These are phyloP conservation scores for Drosera spatulata DNA, from an alignment of 179 eudicot species.

Conservation along the genomic window DNA sequence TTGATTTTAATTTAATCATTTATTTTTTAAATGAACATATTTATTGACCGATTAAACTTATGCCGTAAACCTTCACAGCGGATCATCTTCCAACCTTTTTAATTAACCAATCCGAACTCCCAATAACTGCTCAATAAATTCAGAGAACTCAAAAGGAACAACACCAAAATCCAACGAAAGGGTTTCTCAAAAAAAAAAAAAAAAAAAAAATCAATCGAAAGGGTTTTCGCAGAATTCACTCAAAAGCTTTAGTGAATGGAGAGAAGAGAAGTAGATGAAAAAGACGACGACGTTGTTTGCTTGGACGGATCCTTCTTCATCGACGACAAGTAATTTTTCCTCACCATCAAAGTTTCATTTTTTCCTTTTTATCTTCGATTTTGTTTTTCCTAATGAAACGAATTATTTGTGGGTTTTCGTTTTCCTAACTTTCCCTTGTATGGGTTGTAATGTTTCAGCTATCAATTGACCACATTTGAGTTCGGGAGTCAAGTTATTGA, in stretches of 20 bases:
- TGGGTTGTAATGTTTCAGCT: constrained; percentile 29
- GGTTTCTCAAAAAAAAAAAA: neutral
- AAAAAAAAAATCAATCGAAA: neutral
- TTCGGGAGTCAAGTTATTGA: constrained; percentile 83
- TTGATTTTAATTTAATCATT: no score
- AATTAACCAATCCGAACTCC: no score
- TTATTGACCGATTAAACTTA: no score
- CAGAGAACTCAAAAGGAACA: no score
- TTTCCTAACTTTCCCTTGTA: neutral
- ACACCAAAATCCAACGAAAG: no score
- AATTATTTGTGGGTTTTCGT: neutral
- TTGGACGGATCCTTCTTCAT: constrained; percentile 78
- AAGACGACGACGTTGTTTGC: constrained; percentile 52
- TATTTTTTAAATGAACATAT: no score
- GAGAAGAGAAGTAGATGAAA: constrained; percentile 10
- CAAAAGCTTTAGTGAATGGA: constrained; percentile 9
- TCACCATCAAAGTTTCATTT: neutral
- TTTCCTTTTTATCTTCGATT: neutral
- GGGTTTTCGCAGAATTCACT: constrained; percentile 1
- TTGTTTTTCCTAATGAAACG: neutral
- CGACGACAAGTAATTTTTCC: constrained; percentile 52
- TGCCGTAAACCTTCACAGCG: no score
- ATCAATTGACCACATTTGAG: constrained; percentile 66
- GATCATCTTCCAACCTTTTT: no score
- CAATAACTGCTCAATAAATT: no score